A percentile compares a stretch with the other conserved stretches of the same genome.
Conservation (phyloP, 2,329 filamentous ascomycete species). For the Talaromyces sp. region DNA sequence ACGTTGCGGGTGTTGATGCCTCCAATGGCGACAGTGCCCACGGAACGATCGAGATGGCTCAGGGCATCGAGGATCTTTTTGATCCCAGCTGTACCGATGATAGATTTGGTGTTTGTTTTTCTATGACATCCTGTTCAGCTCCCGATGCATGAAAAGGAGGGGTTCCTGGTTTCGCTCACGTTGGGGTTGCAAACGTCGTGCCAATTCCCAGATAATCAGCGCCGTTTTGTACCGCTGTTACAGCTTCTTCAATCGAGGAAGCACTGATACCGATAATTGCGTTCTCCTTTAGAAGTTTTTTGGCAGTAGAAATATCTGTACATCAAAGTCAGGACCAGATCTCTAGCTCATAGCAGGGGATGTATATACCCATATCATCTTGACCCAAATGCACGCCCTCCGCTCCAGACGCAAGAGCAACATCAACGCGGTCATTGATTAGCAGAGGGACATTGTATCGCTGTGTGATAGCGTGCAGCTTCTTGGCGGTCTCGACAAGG, state of each 20-base stretch:
- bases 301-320: constrained; percentile 49
- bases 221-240: constrained; percentile 64
- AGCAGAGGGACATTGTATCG: constrained; percentile 68
- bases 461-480: constrained; percentile 65
- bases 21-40: constrained; percentile 70
- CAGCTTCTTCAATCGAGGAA: constrained; percentile 67
- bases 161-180: constrained; percentile 46
- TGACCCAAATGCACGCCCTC: constrained; percentile 94
- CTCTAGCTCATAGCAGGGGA: constrained; percentile 8
- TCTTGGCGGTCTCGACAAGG: constrained; percentile 64
- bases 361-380: constrained; percentile 70
- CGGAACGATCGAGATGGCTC: constrained; percentile 34
- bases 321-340: neutral
- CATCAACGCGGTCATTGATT: constrained; percentile 89
- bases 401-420: constrained; percentile 75
- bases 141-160: neutral
- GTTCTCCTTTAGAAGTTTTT: constrained; percentile 63
- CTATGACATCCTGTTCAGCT: constrained; percentile 35
- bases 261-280: constrained; percentile 87
- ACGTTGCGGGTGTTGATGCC: constrained; percentile 75
- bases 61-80: constrained; percentile 61
- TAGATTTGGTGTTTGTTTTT: constrained; percentile 79
- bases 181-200: constrained; percentile 79
- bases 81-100: constrained; percentile 68
- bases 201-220: constrained; percentile 89